Percentiles rank a stretch among this genome's conserved stretches.
phyloP scores from a whole-genome alignment of 306 rosid species.

The Glycine latifolia region DNA sequence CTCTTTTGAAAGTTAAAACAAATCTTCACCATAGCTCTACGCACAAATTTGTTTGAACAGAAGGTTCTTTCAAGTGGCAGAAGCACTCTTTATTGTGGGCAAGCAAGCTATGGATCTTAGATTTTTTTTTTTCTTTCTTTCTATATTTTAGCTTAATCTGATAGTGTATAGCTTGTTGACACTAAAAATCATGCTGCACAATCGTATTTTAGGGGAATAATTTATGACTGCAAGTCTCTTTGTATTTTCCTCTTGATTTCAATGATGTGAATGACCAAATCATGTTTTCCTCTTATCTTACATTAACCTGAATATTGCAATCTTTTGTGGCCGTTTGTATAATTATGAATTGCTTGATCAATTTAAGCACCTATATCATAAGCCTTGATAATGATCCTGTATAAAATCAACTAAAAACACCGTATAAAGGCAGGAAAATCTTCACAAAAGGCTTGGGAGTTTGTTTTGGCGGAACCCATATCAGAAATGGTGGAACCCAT shows the following conservation, averaged over 20 bases:
- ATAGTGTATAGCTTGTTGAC: conserved; percentile 9
- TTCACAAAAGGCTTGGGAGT: no score
- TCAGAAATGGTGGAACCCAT: no score
- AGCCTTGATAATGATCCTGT: no score
- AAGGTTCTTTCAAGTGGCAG: not conserved
- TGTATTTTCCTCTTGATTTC: not conserved
- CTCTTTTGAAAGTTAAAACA: not conserved
- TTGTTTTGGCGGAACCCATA: no score
- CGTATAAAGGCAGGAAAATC: no score
- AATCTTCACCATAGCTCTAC: not conserved
- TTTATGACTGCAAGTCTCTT: no score
- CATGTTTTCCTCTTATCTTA: not conserved
- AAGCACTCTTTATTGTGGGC: not conserved
- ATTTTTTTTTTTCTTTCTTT: no score
- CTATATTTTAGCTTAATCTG: no score
- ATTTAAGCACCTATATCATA: not conserved
- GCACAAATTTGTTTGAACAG: not conserved
- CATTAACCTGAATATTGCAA: not conserved
- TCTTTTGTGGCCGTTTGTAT: conserved; percentile 1
- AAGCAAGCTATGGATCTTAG: not conserved
- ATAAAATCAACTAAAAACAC: no score
- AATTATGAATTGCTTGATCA: conserved; percentile 4
- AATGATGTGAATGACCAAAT: conserved; percentile 30
- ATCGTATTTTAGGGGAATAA: conserved; percentile 12
- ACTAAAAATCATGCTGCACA: conserved; percentile 11